Evolutionary conservation across 192 early-diverging fungal genomes (phyloP).

Genomic region (Backusella morwellensis): DNA sequence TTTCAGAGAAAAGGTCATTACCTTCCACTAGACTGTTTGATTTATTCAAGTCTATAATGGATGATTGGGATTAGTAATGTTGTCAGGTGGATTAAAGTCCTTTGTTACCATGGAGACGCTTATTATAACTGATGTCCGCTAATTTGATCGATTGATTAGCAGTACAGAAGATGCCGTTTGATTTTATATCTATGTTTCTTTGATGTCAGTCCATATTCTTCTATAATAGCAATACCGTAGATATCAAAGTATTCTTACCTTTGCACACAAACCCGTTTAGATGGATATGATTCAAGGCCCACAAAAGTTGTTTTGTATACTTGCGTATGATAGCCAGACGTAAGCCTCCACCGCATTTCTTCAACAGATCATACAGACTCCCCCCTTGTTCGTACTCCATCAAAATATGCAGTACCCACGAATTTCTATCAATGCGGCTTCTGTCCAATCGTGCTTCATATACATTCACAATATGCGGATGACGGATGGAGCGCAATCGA

Average conservation of each 20-base stretch:
- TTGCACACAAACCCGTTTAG: constrained; percentile 65
- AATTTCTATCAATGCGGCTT: constrained; percentile 7
- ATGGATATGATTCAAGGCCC: constrained; percentile 62
- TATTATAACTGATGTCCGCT: constrained; percentile 62
- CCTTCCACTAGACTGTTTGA: constrained; percentile 20
- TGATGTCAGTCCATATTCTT: not conserved
- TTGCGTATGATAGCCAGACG: constrained; percentile 44
- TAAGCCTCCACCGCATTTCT: constrained; percentile 59
- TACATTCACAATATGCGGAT: constrained; percentile 57
- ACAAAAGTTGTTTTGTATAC: constrained; percentile 67
- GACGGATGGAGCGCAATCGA: constrained; percentile 53
- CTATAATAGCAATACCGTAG: not conserved
- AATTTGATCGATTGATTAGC: constrained; percentile 55
- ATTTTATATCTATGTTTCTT: constrained; percentile 42
- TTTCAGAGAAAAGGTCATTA: not conserved
- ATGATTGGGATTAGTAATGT: not conserved
- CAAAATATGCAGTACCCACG: constrained; percentile 48
- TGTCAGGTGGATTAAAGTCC: not conserved
- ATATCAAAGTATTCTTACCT: constrained; percentile 26
- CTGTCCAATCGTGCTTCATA: constrained; percentile 57
- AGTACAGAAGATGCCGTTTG: constrained; percentile 44
- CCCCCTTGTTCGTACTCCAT: constrained; percentile 50
- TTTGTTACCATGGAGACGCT: constrained; percentile 51
- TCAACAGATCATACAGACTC: constrained; percentile 62
- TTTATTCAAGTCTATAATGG: constrained; percentile 23